A percentile compares a stretch with the other conserved stretches of the same genome.
Evolutionary conservation across 1,139 yeast genomes (phyloP).

Genomic region (Zygoascus hellenicus): DNA sequence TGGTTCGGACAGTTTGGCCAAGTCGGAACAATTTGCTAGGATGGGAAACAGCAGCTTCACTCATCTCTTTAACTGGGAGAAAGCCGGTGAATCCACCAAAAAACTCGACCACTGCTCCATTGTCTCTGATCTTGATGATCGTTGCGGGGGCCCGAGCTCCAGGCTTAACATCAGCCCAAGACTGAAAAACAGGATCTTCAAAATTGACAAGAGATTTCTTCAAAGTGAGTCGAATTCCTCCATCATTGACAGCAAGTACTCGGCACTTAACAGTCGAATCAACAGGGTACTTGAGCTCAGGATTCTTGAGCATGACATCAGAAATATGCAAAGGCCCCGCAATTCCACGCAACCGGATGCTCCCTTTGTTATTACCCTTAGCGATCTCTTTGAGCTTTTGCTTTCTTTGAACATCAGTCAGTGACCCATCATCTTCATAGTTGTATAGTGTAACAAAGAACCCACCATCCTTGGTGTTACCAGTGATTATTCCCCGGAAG

Average conservation of each 20-base stretch:
- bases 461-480: constrained; percentile 8
- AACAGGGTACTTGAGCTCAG: constrained; percentile 84
- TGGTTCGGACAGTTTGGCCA: constrained; percentile 80
- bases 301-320: constrained; percentile 77
- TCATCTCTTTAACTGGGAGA: constrained; percentile 80
- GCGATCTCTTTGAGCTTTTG: constrained; percentile 53
- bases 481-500: constrained; percentile 33
- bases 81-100: constrained; percentile 75
- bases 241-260: constrained; percentile 37
- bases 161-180: constrained; percentile 41
- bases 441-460: constrained; percentile 6
- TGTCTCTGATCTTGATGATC: constrained; percentile 62
- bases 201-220: constrained; percentile 75
- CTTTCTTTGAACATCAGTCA: constrained; percentile 23
- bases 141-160: constrained; percentile 72
- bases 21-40: constrained; percentile 73
- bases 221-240: constrained; percentile 53
- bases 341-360: constrained; percentile 61
- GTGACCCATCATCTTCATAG: constrained; percentile 2
- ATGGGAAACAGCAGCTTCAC: constrained; percentile 75
- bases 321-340: constrained; percentile 77
- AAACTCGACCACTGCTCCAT: constrained; percentile 79
- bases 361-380: constrained; percentile 64
- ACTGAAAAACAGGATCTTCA: constrained; percentile 53
- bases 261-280: constrained; percentile 73